phyloP scores from a whole-genome alignment of 1,284 basidiomycete genomes.

The Puccinia triticina region DNA sequence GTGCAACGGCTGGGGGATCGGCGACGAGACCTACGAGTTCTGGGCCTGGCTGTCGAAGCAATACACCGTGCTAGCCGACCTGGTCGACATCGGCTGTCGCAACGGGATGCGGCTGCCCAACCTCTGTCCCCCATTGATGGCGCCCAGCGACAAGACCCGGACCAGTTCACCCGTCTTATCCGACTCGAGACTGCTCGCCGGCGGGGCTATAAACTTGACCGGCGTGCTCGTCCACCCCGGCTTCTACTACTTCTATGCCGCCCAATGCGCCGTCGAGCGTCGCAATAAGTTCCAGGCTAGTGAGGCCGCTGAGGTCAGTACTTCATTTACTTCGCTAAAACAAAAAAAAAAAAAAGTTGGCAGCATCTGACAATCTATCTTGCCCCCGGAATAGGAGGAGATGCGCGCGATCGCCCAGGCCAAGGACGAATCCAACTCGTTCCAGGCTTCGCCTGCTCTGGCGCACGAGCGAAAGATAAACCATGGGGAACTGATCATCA shows the following conservation, averaged over 20 bases:
- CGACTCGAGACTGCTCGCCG: constrained; percentile 54
- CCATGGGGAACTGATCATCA: constrained; percentile 76
- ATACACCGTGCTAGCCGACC: constrained; percentile 83
- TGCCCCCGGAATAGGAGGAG: constrained; percentile 15
- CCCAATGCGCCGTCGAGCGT: constrained; percentile 76
- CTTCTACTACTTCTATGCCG: constrained; percentile 86
- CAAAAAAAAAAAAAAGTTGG: too few species aligned
- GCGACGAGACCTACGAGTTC: constrained; percentile 93
- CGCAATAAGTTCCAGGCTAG: constrained; percentile 70
- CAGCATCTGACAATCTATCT: background rate
- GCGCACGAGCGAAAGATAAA: constrained; percentile 86
- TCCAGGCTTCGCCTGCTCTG: constrained; percentile 63
- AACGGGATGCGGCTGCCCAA: constrained; percentile 68
- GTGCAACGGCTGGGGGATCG: constrained; percentile 90
- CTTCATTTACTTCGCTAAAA: constrained; percentile 3
- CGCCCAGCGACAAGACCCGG: constrained; percentile 45
- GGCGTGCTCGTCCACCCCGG: constrained; percentile 80
- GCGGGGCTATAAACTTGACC: constrained; percentile 52
- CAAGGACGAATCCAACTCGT: constrained; percentile 57
- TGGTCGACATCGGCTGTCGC: constrained; percentile 77
- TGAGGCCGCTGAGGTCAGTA: constrained; percentile 67
- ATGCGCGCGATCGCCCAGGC: constrained; percentile 53
- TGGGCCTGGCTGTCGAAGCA: constrained; percentile 96
- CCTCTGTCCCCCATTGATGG: constrained; percentile 65
- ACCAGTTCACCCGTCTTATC: constrained; percentile 55